phyloP scores from a whole-genome alignment of 2,329 filamentous ascomycete species.

The Colletotrichum salicis region DNA sequence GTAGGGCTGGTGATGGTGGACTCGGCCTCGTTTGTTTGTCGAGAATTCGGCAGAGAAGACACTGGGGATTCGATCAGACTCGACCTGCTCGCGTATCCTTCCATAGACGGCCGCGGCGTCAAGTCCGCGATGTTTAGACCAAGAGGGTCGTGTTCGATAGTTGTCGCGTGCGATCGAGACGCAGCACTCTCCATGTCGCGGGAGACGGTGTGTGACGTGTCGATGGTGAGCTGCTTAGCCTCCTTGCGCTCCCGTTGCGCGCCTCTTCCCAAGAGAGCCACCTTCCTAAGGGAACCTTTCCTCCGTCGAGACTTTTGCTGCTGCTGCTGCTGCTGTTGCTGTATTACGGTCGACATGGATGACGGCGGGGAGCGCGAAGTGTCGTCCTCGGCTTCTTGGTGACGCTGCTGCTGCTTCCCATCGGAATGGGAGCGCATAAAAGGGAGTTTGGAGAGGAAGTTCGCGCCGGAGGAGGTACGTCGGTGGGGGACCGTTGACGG shows the following conservation, averaged over 20 bases:
- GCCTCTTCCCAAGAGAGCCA: constrained; percentile 82
- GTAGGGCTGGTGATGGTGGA: constrained; percentile 59
- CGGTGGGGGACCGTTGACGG: constrained; percentile 35
- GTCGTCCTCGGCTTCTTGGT: constrained; percentile 47
- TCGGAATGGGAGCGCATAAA: constrained; percentile 67
- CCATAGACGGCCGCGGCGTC: constrained; percentile 58
- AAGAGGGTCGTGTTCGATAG: constrained; percentile 45
- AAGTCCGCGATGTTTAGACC: constrained; percentile 61
- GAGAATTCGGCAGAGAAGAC: constrained; percentile 38
- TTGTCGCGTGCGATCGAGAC: constrained; percentile 3
- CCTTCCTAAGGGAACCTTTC: constrained; percentile 87
- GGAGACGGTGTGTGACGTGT: constrained; percentile 48
- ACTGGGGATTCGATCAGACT: constrained; percentile 37
- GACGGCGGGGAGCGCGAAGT: constrained; percentile 37
- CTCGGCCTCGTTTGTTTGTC: constrained; percentile 27
- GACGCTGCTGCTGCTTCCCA: constrained; percentile 37
- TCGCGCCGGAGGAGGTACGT: constrained; percentile 68
- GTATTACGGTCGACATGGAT: constrained; percentile 45
- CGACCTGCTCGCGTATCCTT: constrained; percentile 54
- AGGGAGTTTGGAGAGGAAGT: constrained; percentile 75
- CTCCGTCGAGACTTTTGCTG: constrained; percentile 71
- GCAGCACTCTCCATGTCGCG: constrained; percentile 29
- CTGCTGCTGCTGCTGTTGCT: constrained; percentile 49
- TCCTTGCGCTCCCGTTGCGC: constrained; percentile 70
- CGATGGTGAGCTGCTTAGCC: constrained; percentile 56